Conservation (phyloP, 345 rosid species). For the Eucalyptus marginata region DNA sequence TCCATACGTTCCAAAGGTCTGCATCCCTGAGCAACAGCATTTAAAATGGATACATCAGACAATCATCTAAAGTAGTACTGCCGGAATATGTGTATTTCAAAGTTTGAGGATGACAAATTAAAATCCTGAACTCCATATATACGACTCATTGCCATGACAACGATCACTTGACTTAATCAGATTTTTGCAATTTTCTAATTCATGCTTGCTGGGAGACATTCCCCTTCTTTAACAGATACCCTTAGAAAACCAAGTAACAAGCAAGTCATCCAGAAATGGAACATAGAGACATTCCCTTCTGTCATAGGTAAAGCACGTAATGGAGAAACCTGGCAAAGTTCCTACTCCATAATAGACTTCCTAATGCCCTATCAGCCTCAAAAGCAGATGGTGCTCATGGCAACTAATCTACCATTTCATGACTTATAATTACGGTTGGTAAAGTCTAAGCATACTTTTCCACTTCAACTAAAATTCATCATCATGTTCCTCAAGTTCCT, state of each 20-base stretch:
- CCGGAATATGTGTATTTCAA: background rate
- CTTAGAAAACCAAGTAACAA: background rate
- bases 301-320: background rate
- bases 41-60: background rate
- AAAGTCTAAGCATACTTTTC: background rate
- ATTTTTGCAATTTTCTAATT: background rate
- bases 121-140: background rate
- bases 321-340: background rate
- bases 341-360: background rate
- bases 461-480: background rate
- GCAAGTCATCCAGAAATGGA: background rate
- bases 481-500: background rate
- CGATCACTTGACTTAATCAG: background rate
- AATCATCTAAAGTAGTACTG: background rate
- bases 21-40: slow-evolving; percentile 52
- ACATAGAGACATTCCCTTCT: background rate
- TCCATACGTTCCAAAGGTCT: slow-evolving; percentile 79
- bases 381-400: background rate
- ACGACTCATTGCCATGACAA: background rate
- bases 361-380: background rate
- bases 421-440: background rate
- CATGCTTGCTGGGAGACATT: background rate
- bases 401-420: background rate
- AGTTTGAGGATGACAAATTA: background rate
- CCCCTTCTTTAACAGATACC: background rate